Percentiles rank a stretch among this genome's conserved stretches.
These are phyloP conservation scores for Aegilops sharonensis DNA, from an alignment of 176 grass and related monocot genomes.

Conservation along the genomic window DNA sequence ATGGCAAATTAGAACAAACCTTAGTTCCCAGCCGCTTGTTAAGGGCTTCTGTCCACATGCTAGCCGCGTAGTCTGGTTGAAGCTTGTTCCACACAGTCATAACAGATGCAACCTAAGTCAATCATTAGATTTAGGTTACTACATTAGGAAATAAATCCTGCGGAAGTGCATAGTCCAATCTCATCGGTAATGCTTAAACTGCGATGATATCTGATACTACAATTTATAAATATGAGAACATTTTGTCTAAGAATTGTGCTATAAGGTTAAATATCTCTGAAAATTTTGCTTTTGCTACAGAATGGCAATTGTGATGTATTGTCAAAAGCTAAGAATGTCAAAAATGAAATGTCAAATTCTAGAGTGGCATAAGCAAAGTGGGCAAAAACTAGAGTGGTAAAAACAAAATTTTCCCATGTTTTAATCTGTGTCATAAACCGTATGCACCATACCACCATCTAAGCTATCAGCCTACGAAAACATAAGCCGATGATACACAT, in stretches of 20 bases:
- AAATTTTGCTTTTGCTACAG: too few species aligned
- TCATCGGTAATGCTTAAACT: neutral
- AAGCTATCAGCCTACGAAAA: conserved; percentile 7
- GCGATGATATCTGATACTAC: neutral
- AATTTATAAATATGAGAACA: neutral
- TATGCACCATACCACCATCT: neutral
- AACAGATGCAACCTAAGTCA: conserved; percentile 83
- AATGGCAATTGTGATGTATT: too few species aligned
- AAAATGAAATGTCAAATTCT: too few species aligned
- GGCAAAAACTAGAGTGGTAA: too few species aligned
- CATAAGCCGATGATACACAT: neutral
- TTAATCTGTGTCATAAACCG: conserved; percentile 2
- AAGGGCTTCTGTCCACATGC: conserved; percentile 95
- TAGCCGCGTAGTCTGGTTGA: conserved; percentile 85
- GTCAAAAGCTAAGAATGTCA: too few species aligned
- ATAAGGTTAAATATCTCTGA: neutral
- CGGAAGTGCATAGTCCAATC: neutral
- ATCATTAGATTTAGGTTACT: conserved; percentile 33
- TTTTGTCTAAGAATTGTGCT: neutral
- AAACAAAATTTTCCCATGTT: neutral
- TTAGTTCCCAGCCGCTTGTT: conserved; percentile 93
- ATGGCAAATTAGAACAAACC: conserved; percentile 41
- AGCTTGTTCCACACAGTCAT: conserved; percentile 96
- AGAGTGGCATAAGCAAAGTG: too few species aligned
- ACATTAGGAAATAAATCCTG: conserved; percentile 1